phyloP scores from a whole-genome alignment of 2,329 filamentous ascomycete genomes.

The Diaporthe velutina region DNA sequence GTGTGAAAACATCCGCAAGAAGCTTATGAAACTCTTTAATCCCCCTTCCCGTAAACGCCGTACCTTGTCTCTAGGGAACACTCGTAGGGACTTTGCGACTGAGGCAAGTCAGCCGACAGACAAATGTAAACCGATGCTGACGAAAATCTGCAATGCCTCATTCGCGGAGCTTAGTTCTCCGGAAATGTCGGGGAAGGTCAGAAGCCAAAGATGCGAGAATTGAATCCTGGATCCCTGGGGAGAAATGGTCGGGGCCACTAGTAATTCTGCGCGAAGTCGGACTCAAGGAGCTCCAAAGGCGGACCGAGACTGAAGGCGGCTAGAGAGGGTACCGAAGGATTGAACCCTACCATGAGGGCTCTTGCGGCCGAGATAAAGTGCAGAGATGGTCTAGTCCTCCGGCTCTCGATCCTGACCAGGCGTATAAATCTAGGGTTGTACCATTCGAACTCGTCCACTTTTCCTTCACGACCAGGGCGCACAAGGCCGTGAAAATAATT shows the following conservation, averaged over 20 bases:
- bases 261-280: not conserved
- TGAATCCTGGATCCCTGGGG: not conserved
- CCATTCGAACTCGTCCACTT: not conserved
- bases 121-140: not conserved
- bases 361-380: too few relatives aligned
- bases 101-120: not conserved
- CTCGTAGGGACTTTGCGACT: not conserved
- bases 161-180: not conserved
- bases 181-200: not conserved
- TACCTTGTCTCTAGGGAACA: not conserved
- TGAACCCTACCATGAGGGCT: not conserved
- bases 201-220: not conserved
- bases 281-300: not conserved
- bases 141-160: not conserved
- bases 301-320: not conserved
- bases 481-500: not conserved
- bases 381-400: not conserved
- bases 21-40: not conserved
- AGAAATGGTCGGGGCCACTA: not conserved
- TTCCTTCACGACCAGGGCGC: not conserved
- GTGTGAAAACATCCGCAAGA: not conserved
- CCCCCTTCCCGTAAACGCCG: conserved; percentile 9
- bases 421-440: not conserved
- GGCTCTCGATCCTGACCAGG: too few relatives aligned
- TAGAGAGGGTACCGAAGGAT: not conserved